These are phyloP conservation scores for Phytophthora sojae DNA, from an alignment of 352 stramenopile species.

Conservation along the genomic window DNA sequence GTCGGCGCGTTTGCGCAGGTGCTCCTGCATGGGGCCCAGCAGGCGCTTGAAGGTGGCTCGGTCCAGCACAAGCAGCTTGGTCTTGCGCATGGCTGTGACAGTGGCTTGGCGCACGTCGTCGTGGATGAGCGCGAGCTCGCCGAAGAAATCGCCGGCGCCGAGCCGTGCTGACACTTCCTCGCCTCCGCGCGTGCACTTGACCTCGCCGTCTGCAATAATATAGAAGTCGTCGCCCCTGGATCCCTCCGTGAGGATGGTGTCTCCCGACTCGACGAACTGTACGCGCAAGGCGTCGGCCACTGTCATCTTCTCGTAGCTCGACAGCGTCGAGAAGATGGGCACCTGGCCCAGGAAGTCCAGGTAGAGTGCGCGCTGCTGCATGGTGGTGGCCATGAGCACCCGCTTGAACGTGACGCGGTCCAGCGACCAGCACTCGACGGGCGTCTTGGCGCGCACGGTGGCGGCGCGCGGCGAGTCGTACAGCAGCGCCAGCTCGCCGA, in stretches of 20 bases:
- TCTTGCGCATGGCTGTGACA: slow-evolving; percentile 81
- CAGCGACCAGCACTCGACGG: slow-evolving; percentile 90
- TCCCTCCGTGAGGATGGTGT: slow-evolving; percentile 60
- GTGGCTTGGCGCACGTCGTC: slow-evolving; percentile 90
- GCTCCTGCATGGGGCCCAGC: slow-evolving; percentile 89
- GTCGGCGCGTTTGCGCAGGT: slow-evolving; percentile 75
- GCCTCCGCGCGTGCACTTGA: slow-evolving; percentile 65
- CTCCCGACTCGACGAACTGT: slow-evolving; percentile 53
- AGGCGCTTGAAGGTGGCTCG: slow-evolving; percentile 91
- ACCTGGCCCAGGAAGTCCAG: slow-evolving; percentile 71
- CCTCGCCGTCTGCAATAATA: slow-evolving; percentile 78
- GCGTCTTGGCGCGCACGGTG: slow-evolving; percentile 73
- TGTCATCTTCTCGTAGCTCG: slow-evolving; percentile 74
- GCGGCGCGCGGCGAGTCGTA: slow-evolving; percentile 92
- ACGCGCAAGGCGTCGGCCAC: slow-evolving; percentile 75
- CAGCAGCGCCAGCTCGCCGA: slow-evolving; percentile 95
- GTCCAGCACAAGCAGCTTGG: slow-evolving; percentile 89
- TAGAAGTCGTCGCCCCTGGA: slow-evolving; percentile 82
- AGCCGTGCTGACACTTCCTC: slow-evolving; percentile 71
- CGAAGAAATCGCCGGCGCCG: slow-evolving; percentile 69
- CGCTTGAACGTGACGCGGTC: slow-evolving; percentile 81
- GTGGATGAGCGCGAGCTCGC: slow-evolving; percentile 91
- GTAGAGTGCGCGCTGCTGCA: slow-evolving; percentile 68
- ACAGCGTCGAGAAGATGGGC: slow-evolving; percentile 81
- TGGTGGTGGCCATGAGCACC: slow-evolving; percentile 73